Evolutionary conservation across 208 protist species (phyloP).

Genomic region (Acanthamoeba triangularis): DNA sequence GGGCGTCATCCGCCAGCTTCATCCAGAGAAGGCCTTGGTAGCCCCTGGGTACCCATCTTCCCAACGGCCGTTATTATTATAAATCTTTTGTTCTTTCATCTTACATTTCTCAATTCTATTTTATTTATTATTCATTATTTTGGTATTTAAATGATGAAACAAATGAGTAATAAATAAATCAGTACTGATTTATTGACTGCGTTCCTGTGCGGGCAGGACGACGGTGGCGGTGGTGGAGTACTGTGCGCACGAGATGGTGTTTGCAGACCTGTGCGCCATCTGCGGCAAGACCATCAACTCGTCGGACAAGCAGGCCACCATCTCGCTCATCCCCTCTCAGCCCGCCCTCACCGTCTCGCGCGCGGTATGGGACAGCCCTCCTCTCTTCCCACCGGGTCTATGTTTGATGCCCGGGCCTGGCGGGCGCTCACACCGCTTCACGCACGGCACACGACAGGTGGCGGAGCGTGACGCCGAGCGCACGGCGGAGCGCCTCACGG

Average conservation of each 20-base stretch:
- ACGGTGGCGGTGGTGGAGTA: conserved; percentile 4
- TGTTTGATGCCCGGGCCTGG: background rate
- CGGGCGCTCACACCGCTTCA: background rate
- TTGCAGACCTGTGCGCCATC: conserved; percentile 75
- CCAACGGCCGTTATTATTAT: background rate
- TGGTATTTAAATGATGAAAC: background rate
- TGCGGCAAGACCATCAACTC: conserved; percentile 78
- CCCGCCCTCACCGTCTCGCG: background rate
- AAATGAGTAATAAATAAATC: background rate
- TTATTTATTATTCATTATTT: background rate
- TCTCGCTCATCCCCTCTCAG: conserved; percentile 6
- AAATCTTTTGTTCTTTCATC: background rate
- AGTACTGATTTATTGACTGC: background rate
- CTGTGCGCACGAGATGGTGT: conserved; percentile 79
- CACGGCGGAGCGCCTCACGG: conserved; percentile 71
- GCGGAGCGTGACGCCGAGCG: conserved; percentile 76
- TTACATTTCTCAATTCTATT: too few species aligned
- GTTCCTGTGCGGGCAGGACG: background rate
- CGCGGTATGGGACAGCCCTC: background rate
- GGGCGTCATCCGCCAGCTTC: conserved; percentile 1
- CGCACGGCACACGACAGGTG: conserved; percentile 43
- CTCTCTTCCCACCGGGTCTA: background rate
- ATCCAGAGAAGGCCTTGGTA: background rate
- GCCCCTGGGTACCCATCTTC: background rate
- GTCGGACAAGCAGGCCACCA: background rate